Conservation (phyloP, 2,329 filamentous ascomycete genomes). For the Plenodomus tracheiphilus region DNA sequence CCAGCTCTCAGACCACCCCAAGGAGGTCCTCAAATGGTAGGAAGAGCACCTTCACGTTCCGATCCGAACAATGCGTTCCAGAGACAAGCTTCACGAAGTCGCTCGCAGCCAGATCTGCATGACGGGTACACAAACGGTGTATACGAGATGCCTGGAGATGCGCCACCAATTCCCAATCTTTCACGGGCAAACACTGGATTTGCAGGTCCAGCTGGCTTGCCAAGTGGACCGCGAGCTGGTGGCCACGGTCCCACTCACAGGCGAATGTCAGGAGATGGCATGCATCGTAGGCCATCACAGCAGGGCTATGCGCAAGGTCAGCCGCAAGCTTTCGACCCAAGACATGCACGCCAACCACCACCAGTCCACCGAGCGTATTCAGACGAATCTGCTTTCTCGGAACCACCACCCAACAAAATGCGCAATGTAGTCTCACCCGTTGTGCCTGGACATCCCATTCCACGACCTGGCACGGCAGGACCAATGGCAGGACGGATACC, state of each 20-base stretch:
- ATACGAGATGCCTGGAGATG: constrained; percentile 73
- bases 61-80: constrained; percentile 26
- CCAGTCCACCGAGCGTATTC: constrained; percentile 41
- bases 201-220: constrained; percentile 24
- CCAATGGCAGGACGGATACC: constrained; percentile 31
- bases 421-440: constrained; percentile 33
- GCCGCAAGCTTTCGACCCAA: constrained; percentile 30
- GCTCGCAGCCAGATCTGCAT: constrained; percentile 67
- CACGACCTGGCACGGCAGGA: constrained; percentile 36
- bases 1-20: constrained; percentile 14
- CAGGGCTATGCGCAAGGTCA: constrained; percentile 26
- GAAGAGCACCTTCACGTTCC: constrained; percentile 3
- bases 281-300: constrained; percentile 15
- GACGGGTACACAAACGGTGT: constrained; percentile 47
- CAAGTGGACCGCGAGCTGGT: constrained; percentile 25
- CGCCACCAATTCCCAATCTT: constrained; percentile 53
- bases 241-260: constrained; percentile 33
- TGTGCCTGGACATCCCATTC: constrained; percentile 28
- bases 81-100: constrained; percentile 58
- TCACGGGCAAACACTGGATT: constrained; percentile 53
- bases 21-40: constrained; percentile 12
- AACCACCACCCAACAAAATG: constrained; percentile 38
- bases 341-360: constrained; percentile 31
- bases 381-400: constrained; percentile 40
- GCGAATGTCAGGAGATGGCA: constrained; percentile 14